Evolutionary conservation across 2,329 filamentous ascomycete genomes (phyloP).

Genomic region (Colletotrichum cordylinicola): DNA sequence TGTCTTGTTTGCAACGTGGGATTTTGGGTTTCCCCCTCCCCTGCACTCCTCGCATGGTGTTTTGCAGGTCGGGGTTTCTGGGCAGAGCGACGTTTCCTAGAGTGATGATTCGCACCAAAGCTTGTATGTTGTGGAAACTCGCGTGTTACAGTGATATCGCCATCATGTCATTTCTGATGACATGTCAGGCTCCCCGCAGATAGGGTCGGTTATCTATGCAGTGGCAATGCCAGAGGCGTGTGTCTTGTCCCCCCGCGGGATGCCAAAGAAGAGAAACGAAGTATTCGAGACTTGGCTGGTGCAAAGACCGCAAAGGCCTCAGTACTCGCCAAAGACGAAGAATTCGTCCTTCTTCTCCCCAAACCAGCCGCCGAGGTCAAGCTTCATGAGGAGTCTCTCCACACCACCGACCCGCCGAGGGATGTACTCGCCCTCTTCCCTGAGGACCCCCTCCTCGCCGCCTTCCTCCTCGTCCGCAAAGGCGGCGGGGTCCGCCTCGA

Average conservation of each 20-base stretch:
- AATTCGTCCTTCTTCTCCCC: slow-evolving; percentile 32
- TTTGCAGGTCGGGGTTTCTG: background rate
- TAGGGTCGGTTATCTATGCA: background rate
- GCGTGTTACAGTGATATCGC: background rate
- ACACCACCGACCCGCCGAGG: slow-evolving; percentile 79
- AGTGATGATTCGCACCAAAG: background rate
- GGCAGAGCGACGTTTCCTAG: background rate
- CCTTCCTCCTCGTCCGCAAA: slow-evolving; percentile 47
- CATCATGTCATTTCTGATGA: background rate
- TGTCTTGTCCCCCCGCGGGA: background rate
- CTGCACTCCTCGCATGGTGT: background rate
- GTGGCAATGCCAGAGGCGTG: background rate
- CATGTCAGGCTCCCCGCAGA: background rate
- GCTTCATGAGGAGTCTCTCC: slow-evolving; percentile 87
- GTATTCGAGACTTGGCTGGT: background rate
- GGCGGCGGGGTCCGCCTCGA: slow-evolving; percentile 52
- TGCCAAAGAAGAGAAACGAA: background rate
- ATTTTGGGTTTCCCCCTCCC: background rate
- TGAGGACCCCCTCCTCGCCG: slow-evolving; percentile 29
- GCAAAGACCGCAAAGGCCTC: background rate
- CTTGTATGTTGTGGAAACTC: background rate
- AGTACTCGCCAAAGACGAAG: slow-evolving; percentile 9
- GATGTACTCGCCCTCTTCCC: slow-evolving; percentile 63
- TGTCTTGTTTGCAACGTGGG: background rate
- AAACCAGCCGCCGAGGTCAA: slow-evolving; percentile 74